Evolutionary conservation across 129 eudicot genomes (phyloP).

Genomic region (Pseudognaphalium luteoalbum): DNA sequence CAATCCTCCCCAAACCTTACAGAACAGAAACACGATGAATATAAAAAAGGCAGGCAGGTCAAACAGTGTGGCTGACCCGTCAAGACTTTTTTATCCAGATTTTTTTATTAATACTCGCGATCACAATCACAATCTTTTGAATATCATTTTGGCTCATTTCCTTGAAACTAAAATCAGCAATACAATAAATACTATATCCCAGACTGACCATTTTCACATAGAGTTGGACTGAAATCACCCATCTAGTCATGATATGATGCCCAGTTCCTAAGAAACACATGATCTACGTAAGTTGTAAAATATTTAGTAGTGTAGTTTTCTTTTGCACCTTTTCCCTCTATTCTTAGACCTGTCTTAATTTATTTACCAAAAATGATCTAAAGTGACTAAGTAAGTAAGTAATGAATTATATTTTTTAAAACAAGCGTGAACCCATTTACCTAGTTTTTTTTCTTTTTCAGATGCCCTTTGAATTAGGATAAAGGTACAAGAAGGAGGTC

Average conservation of each 20-base stretch:
- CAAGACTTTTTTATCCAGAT: not conserved
- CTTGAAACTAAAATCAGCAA: not conserved
- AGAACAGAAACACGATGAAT: not conserved
- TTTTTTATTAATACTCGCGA: not conserved
- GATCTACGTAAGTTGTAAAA: not conserved
- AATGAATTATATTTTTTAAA: not conserved
- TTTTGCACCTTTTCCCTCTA: too few relatives aligned
- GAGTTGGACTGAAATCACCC: too few relatives aligned
- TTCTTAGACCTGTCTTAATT: too few relatives aligned
- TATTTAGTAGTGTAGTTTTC: not conserved
- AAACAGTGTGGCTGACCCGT: not conserved
- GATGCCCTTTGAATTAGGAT: constrained; percentile 9
- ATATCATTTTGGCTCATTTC: not conserved
- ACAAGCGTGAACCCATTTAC: constrained; percentile 14
- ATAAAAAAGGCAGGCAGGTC: not conserved
- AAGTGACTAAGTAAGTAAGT: too few relatives aligned
- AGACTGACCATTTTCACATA: not conserved
- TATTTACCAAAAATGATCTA: too few relatives aligned
- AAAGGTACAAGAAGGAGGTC: constrained; percentile 16
- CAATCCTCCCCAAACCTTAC: not conserved
- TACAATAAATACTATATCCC: not conserved
- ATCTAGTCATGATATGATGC: not conserved
- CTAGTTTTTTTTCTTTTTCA: not conserved
- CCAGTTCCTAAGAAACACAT: not conserved
- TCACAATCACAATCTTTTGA: not conserved